Evolutionary conservation across 2,329 filamentous ascomycete species (phyloP).

Genomic region (Colletotrichum lupini): DNA sequence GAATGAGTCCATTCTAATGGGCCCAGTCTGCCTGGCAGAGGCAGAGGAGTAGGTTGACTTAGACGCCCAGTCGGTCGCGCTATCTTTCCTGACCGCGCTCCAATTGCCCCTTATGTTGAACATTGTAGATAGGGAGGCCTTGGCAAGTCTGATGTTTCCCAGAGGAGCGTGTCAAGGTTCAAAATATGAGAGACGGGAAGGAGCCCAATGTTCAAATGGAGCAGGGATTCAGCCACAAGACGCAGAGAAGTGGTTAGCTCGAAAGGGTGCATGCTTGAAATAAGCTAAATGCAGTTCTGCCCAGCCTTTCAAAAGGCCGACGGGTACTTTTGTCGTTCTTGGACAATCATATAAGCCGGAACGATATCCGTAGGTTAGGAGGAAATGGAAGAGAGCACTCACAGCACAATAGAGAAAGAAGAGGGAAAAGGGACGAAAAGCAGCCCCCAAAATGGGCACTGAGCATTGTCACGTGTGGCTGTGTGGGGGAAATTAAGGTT

Average conservation of each 20-base stretch:
- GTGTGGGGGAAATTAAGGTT: slow-evolving; percentile 22
- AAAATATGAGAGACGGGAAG: neutral
- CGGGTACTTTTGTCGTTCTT: slow-evolving; percentile 12
- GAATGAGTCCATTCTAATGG: neutral
- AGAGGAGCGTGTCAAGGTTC: neutral
- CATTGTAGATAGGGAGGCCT: neutral
- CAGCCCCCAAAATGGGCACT: neutral
- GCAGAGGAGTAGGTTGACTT: neutral
- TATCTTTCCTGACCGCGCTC: neutral
- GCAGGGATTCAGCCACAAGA: neutral
- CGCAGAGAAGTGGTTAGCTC: neutral
- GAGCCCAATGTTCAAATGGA: neutral
- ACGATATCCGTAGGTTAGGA: no score
- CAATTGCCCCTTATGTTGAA: neutral
- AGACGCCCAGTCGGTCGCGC: no score
- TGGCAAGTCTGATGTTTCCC: neutral
- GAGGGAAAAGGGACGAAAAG: neutral
- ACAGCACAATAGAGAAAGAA: neutral
- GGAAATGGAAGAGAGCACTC: neutral
- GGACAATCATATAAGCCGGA: no score
- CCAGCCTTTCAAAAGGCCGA: slow-evolving; percentile 12
- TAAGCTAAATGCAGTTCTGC: slow-evolving; percentile 2
- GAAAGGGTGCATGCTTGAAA: neutral
- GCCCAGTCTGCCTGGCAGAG: neutral
- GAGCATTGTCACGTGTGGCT: slow-evolving; percentile 9